Evolutionary conservation across 2,329 filamentous ascomycete genomes (phyloP).

Genomic region (Davidsoniella virescens): DNA sequence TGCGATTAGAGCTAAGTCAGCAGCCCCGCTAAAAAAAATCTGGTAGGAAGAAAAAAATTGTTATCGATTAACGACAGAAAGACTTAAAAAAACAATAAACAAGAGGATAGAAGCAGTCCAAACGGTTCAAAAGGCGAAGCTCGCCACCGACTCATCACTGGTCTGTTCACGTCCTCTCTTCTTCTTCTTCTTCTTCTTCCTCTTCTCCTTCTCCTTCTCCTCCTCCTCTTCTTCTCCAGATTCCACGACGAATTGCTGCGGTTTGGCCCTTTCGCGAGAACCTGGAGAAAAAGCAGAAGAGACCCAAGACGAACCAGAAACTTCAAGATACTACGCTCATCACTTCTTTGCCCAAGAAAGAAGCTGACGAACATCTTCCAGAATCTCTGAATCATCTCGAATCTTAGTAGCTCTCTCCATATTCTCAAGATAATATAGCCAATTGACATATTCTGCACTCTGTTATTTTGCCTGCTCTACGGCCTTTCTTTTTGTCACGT

Average conservation of each 20-base stretch:
- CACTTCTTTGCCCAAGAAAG: constrained; percentile 3
- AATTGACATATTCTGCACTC: constrained; percentile 9
- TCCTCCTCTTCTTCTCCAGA: constrained; percentile 9
- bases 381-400: constrained; percentile 3
- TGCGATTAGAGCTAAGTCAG: background rate
- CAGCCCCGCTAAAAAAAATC: background rate
- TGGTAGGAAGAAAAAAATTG: constrained; percentile 2
- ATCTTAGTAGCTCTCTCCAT: constrained; percentile 3
- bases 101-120: background rate
- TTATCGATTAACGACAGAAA: constrained; percentile 3
- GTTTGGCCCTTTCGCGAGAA: constrained; percentile 13
- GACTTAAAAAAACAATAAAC: background rate
- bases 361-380: background rate
- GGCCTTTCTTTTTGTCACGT: constrained; percentile 11
- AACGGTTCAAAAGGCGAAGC: constrained; percentile 5
- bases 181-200: background rate
- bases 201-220: background rate
- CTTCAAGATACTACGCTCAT: background rate
- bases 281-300: constrained; percentile 13
- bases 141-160: constrained; percentile 2
- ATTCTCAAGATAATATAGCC: constrained; percentile 2
- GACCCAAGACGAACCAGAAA: constrained; percentile 9
- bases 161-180: background rate
- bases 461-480: constrained; percentile 15
- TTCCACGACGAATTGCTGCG: constrained; percentile 11